phyloP scores from a whole-genome alignment of 2,329 filamentous ascomycete genomes.

The Xylaria sp. region DNA sequence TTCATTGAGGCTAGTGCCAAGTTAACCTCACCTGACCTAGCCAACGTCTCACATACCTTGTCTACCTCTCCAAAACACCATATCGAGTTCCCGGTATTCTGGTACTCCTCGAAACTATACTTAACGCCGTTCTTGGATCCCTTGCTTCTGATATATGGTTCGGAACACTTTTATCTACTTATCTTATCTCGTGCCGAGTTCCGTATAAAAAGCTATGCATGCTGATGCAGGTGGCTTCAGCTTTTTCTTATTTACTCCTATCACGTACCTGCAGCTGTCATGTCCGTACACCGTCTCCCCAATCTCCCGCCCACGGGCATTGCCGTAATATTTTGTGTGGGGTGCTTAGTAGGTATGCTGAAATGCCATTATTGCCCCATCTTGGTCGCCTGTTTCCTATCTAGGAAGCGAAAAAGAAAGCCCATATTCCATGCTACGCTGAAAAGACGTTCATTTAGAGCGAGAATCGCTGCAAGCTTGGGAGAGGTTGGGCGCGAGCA shows the following conservation, averaged over 20 bases:
- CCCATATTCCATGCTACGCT: neutral
- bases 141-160: slow-evolving; percentile 7
- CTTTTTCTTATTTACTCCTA: slow-evolving; percentile 10
- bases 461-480: neutral
- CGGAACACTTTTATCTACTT: neutral
- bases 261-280: neutral
- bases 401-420: neutral
- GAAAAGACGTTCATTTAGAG: neutral
- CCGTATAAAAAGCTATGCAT: slow-evolving; percentile 1
- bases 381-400: neutral
- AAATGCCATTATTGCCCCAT: neutral
- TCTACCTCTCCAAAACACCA: neutral
- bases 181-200: slow-evolving; percentile 21
- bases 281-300: neutral
- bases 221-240: slow-evolving; percentile 16
- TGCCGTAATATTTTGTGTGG: neutral
- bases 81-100: neutral
- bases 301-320: neutral
- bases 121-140: neutral
- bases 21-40: neutral
- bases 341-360: too few species aligned
- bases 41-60: slow-evolving; percentile 1
- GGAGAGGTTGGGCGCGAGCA: neutral
- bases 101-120: neutral
- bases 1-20: neutral